These are phyloP conservation scores for Alectoria sarmentosa DNA, from an alignment of 495 filamentous ascomycete species.

Conservation along the genomic window DNA sequence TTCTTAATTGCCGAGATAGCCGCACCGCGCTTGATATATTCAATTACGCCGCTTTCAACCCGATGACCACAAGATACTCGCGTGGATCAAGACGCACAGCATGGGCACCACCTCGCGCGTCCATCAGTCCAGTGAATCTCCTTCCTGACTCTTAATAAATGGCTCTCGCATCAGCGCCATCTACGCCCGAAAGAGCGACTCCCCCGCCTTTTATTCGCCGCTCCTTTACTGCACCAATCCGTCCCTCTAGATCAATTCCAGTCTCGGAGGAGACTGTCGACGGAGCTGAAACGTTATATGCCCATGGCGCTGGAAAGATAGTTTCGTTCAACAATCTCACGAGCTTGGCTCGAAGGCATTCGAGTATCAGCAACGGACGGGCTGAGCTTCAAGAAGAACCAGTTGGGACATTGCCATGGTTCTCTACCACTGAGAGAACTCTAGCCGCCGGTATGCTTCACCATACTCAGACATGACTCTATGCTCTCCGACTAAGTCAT, in stretches of 20 bases:
- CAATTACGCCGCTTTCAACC: not conserved
- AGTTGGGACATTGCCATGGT: slow-evolving; percentile 58
- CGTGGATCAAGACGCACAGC: not conserved
- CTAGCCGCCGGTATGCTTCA: slow-evolving; percentile 59
- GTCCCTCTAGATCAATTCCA: slow-evolving; percentile 18
- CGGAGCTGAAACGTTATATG: slow-evolving; percentile 37
- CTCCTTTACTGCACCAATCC: slow-evolving; percentile 52
- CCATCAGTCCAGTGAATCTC: not conserved
- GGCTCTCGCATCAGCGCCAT: slow-evolving; percentile 29
- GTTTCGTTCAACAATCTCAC: slow-evolving; percentile 36
- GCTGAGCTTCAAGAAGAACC: slow-evolving; percentile 21
- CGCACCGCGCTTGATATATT: not conserved
- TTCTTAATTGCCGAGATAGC: not conserved
- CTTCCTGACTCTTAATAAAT: slow-evolving; percentile 6
- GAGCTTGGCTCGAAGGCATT: slow-evolving; percentile 21
- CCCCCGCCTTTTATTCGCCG: slow-evolving; percentile 42
- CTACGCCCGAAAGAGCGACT: slow-evolving; percentile 32
- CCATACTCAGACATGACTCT: not conserved
- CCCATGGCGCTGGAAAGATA: slow-evolving; percentile 35
- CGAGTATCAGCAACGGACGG: slow-evolving; percentile 25
- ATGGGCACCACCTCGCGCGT: slow-evolving; percentile 9
- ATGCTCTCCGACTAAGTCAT: not conserved
- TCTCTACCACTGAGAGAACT: slow-evolving; percentile 68
- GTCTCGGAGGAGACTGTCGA: slow-evolving; percentile 26
- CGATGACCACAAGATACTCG: not conserved